Evolutionary conservation across 2,329 filamentous ascomycete species (phyloP), one percentile per base, ranked within the genome.

Genomic region (Beauveria asiatica): DNA sequence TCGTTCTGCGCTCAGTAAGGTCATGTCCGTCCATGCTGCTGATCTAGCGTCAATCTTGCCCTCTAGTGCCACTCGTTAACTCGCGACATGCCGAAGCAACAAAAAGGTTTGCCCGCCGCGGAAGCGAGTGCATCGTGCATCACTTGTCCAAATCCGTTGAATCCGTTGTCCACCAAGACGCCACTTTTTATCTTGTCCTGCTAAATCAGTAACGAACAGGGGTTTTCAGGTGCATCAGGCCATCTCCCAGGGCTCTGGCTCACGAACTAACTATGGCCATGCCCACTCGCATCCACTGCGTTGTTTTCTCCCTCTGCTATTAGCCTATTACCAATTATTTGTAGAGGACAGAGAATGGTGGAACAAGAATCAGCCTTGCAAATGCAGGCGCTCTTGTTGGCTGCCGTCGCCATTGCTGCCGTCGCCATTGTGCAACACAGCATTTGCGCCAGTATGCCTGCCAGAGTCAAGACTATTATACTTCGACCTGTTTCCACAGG

Each of bases 81-180:
- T 19, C 33, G 56, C 56, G 46, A 58, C 46, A 58, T 58, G 56
- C 56, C 56, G 56, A 57, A 57, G 33, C 44, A 50, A 39, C 11
- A 41, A 21, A 58, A 58, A 45, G 27, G 33, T 11, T 52, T 23
- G n/a, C 17, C 13, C 17, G 42, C 27, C 23, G 19, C 42, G 11
- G 27, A 39, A n/a, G 21, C 25, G 23, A 42, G 17, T 16, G 44
- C 54, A 39, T 45, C 27, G 54, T 30, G 55, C 55, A 49, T 19
- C 45, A 16, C 9, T 8, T 49, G 21, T 16, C 7, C 9, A 50
- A 57, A 30, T 50, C 55, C 55, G 55, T 45, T 57, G 50, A 57
- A 57, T 50, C 45, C 55, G 46, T 50, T 50, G 23, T n/a, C 45
- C 55, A 52, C 56, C 45, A 49, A 10, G 27, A 41, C 54, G 44